Percentiles rank a stretch among this genome's conserved stretches.
Evolutionary conservation across 352 stramenopile genomes (phyloP).

Genomic region (Pythium phragmiticola): DNA sequence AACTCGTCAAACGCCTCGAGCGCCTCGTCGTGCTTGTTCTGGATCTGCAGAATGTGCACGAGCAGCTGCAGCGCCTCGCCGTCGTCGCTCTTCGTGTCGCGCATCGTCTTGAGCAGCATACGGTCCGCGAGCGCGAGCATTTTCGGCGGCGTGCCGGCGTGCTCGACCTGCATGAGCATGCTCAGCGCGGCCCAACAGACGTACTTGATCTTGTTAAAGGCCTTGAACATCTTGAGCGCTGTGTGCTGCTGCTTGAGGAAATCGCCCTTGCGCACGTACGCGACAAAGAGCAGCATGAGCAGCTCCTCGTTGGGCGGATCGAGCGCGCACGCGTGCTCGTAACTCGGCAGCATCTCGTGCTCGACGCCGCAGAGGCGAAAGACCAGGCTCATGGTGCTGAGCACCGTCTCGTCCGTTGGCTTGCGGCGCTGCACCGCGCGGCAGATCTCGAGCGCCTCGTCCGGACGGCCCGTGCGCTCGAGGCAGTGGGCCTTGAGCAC

Average conservation of each 20-base stretch:
- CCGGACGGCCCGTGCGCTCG: slow-evolving; percentile 63
- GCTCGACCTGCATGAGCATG: slow-evolving; percentile 84
- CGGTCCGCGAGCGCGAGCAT: slow-evolving; percentile 78
- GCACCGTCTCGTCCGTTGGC: slow-evolving; percentile 78
- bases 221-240: slow-evolving; percentile 85
- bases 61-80: slow-evolving; percentile 71
- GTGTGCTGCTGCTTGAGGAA: slow-evolving; percentile 89
- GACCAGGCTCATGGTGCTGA: slow-evolving; percentile 85
- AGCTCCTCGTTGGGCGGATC: slow-evolving; percentile 68
- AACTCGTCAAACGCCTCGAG: slow-evolving; percentile 78
- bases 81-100: slow-evolving; percentile 52
- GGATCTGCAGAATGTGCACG: slow-evolving; percentile 70
- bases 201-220: slow-evolving; percentile 71
- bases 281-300: slow-evolving; percentile 65
- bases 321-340: slow-evolving; percentile 62
- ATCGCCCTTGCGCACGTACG: slow-evolving; percentile 56
- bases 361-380: slow-evolving; percentile 72
- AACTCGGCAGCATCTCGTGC: slow-evolving; percentile 78
- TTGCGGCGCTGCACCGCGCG: slow-evolving; percentile 56
- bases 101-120: slow-evolving; percentile 80
- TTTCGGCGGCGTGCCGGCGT: slow-evolving; percentile 53
- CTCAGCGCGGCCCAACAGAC: slow-evolving; percentile 80
- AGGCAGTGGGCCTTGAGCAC: slow-evolving; percentile 86
- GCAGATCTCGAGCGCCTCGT: slow-evolving; percentile 75
- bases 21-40: slow-evolving; percentile 65